Evolutionary conservation across 2,329 filamentous ascomycete species (phyloP).

Genomic region (Ramichloridium luteum): DNA sequence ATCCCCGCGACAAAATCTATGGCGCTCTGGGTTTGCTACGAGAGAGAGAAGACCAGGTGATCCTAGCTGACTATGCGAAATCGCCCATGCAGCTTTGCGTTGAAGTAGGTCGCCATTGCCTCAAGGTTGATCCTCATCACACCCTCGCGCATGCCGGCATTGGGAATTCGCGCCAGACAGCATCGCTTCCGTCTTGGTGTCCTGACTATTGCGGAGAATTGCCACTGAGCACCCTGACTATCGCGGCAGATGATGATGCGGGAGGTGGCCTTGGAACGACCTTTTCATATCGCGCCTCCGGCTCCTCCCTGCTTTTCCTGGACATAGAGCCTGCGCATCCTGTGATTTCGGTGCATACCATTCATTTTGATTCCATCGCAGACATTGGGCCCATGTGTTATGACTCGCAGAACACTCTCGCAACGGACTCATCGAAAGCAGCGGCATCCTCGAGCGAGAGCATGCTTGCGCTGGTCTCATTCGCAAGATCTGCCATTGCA

Average conservation of each 20-base stretch:
- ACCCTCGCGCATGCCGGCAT: background rate
- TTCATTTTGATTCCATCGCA: background rate
- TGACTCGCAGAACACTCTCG: background rate
- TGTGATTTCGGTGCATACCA: background rate
- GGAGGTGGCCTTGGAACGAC: no score
- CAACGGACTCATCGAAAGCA: background rate
- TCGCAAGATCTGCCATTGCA: background rate
- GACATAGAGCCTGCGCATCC: background rate
- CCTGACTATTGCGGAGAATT: background rate
- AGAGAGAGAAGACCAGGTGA: background rate
- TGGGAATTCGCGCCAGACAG: background rate
- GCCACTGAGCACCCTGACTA: background rate
- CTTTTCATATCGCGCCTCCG: no score
- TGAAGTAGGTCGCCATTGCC: background rate
- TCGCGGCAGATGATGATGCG: background rate
- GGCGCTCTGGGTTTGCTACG: background rate
- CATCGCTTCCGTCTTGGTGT: conserved; percentile 1
- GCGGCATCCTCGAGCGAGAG: background rate
- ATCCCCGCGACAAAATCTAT: background rate
- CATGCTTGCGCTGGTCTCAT: background rate
- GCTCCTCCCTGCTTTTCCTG: background rate
- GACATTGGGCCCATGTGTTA: background rate
- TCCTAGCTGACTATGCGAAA: background rate
- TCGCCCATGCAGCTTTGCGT: background rate
- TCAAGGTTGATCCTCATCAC: background rate